A percentile compares a stretch with the other conserved stretches of the same genome.
These are phyloP conservation scores for Udeniomyces megalosporus DNA, from an alignment of 768 basidiomycete species.

Conservation along the genomic window DNA sequence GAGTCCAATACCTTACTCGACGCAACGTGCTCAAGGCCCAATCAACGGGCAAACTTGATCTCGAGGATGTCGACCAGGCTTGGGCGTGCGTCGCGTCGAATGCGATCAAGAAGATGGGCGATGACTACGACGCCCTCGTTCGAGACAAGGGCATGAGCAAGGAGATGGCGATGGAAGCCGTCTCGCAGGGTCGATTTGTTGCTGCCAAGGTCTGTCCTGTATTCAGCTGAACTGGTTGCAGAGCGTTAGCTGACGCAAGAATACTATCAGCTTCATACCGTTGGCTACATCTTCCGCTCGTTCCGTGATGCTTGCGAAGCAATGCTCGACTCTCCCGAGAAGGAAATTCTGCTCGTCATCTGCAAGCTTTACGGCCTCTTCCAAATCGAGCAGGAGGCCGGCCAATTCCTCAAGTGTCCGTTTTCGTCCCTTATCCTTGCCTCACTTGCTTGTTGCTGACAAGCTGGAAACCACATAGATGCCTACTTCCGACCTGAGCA, in stretches of 20 bases:
- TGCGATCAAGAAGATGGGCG: constrained; percentile 31
- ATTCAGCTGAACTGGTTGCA: too few species aligned
- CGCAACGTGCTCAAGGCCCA: constrained; percentile 25
- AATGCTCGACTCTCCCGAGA: constrained; percentile 26
- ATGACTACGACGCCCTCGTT: constrained; percentile 26
- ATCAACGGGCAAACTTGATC: constrained; percentile 22
- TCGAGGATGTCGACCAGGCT: constrained; percentile 29
- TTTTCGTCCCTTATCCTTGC: background rate
- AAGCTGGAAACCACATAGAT: too few species aligned
- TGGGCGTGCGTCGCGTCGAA: constrained; percentile 33
- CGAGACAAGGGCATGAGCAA: constrained; percentile 29
- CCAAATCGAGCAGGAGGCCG: constrained; percentile 34
- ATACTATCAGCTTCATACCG: constrained; percentile 25
- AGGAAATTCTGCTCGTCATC: constrained; percentile 26
- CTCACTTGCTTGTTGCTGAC: too few species aligned
- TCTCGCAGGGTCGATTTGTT: constrained; percentile 32
- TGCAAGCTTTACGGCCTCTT: constrained; percentile 32
- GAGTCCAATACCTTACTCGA: constrained; percentile 31
- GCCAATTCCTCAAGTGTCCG: constrained; percentile 32
- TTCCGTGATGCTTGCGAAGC: constrained; percentile 29
- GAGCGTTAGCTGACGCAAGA: background rate
- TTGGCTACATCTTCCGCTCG: constrained; percentile 32
- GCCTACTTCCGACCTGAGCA: constrained; percentile 26
- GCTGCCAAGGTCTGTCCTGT: constrained; percentile 28
- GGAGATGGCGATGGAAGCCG: constrained; percentile 33